phyloP scores from a whole-genome alignment of 306 rosid species.

The Cucumis sativus region DNA sequence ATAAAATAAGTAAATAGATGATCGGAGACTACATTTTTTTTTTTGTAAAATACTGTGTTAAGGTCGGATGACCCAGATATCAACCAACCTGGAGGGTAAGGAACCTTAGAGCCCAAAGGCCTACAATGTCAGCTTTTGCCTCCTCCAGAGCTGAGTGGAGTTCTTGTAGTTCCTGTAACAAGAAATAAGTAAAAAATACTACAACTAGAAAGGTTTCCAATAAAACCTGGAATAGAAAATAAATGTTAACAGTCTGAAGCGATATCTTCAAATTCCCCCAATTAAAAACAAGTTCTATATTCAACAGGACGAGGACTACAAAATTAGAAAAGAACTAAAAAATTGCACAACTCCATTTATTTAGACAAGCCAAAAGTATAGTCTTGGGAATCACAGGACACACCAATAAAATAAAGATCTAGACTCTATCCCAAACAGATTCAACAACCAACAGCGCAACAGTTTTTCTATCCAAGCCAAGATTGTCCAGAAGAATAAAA shows the following conservation, averaged over 20 bases:
- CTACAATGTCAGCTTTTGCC: constrained; percentile 98
- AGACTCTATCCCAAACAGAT: background rate
- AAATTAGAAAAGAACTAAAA: background rate
- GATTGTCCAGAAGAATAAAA: background rate
- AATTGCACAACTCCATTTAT: background rate
- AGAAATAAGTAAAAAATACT: background rate
- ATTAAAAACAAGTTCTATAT: background rate
- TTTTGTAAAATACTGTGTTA: background rate
- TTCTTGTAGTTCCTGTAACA: constrained; percentile 76
- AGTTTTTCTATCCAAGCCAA: background rate
- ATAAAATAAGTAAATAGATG: background rate
- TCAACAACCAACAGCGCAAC: background rate
- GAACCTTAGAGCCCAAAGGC: constrained; percentile 85
- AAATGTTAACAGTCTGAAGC: background rate
- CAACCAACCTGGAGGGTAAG: constrained; percentile 51
- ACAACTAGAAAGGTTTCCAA: background rate
- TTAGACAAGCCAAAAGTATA: background rate
- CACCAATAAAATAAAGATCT: background rate
- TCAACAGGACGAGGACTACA: background rate
- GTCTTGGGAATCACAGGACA: background rate
- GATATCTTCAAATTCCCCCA: background rate
- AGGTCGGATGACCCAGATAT: background rate
- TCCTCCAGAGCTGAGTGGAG: constrained; percentile 87
- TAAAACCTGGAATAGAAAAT: background rate
- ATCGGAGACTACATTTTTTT: background rate